phyloP scores from a whole-genome alignment of 2,329 filamentous ascomycete species.

The Ilyonectria robusta region DNA sequence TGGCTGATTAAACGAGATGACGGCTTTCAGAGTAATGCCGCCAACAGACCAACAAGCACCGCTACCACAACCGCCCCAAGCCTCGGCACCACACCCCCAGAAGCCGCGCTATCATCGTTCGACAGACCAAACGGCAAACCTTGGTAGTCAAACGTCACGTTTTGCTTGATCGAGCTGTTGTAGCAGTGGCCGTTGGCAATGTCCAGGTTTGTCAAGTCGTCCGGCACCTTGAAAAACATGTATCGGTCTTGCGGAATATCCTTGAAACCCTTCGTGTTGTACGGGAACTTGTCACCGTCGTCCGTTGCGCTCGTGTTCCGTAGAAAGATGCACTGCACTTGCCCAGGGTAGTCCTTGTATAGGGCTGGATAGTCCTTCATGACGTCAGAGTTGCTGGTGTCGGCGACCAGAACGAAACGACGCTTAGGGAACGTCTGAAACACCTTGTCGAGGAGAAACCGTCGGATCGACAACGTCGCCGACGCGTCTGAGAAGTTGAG shows the following conservation, averaged over 20 bases:
- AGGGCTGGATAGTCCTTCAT: constrained; percentile 77
- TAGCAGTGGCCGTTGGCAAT: constrained; percentile 78
- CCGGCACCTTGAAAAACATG: constrained; percentile 84
- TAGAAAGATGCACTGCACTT: constrained; percentile 84
- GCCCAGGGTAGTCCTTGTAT: constrained; percentile 75
- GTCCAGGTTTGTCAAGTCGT: constrained; percentile 77
- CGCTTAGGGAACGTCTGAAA: constrained; percentile 82
- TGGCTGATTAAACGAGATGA: constrained; percentile 2
- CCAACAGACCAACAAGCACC: constrained; percentile 38
- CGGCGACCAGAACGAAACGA: constrained; percentile 82
- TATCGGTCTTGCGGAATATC: constrained; percentile 75
- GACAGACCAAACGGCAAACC: constrained; percentile 66
- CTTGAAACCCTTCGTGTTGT: constrained; percentile 81
- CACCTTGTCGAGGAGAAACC: constrained; percentile 77
- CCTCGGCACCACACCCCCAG: constrained; percentile 38
- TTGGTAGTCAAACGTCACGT: constrained; percentile 79
- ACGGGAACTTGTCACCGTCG: constrained; percentile 76
- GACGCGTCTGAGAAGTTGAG: constrained; percentile 83
- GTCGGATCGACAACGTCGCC: constrained; percentile 80
- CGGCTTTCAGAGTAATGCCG: constrained; percentile 39
- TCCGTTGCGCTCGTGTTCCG: constrained; percentile 83
- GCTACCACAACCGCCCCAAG: constrained; percentile 37
- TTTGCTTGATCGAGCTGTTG: constrained; percentile 75
- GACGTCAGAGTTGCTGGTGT: constrained; percentile 83
- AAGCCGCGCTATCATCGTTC: constrained; percentile 50